Percentiles rank a stretch among this genome's conserved stretches.
Evolutionary conservation across 768 basidiomycete species (phyloP).

Genomic region (Trichaptum fuscoviolaceum): DNA sequence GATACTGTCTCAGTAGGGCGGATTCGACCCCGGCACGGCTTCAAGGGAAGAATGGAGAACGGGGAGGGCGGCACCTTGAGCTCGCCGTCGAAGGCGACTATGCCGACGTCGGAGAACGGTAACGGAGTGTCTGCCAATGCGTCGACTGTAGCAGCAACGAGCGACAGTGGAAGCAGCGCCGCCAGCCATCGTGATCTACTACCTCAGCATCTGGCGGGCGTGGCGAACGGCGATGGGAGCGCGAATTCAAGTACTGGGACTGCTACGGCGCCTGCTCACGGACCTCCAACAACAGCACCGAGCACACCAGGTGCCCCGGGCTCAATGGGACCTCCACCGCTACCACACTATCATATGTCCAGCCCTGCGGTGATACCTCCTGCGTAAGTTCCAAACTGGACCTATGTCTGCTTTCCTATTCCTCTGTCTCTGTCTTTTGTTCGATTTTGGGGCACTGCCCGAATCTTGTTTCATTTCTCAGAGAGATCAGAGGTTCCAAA

Average conservation of each 20-base stretch:
- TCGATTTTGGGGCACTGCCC: not conserved
- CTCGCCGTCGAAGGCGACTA: not conserved
- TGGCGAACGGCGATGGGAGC: not conserved
- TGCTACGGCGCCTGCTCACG: not conserved
- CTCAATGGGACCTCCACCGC: not conserved
- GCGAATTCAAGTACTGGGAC: not conserved
- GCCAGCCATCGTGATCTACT: not conserved
- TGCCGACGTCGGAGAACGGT: not conserved
- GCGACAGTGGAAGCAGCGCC: not conserved
- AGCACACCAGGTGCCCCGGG: not conserved
- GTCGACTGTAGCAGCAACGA: not conserved
- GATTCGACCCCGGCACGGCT: not conserved
- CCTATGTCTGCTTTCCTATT: not conserved
- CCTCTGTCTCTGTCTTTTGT: not conserved
- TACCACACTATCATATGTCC: not conserved
- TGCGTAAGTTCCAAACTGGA: not conserved
- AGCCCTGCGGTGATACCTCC: not conserved
- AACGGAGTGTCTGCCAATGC: not conserved
- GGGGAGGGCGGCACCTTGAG: not conserved
- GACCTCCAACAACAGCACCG: not conserved
- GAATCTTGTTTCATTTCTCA: not conserved
- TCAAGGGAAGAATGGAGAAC: not conserved
- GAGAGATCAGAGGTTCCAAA: not conserved
- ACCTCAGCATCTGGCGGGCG: not conserved
- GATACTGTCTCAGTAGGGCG: not conserved